Percentiles rank a stretch among this genome's conserved stretches.
Conservation (phyloP, 2,329 filamentous ascomycete species). For the Arthrinium phaeospermum region DNA sequence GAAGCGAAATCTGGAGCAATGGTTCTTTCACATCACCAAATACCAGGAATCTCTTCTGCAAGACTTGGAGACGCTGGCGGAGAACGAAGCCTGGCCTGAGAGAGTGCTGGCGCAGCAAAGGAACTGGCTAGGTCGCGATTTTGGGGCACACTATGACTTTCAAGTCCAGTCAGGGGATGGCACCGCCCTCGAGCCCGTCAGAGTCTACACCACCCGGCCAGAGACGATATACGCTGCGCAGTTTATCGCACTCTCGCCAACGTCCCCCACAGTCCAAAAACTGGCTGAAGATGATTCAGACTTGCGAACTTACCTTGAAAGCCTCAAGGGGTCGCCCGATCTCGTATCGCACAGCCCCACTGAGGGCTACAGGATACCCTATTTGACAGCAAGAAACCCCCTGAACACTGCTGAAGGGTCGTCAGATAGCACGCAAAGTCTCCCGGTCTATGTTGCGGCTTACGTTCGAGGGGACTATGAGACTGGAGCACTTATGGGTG, state of each 20-base stretch:
- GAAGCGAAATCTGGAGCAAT: conserved; percentile 80
- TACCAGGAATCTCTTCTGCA: conserved; percentile 75
- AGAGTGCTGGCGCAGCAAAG: conserved; percentile 82
- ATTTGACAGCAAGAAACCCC: conserved; percentile 44
- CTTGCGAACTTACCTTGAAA: conserved; percentile 72
- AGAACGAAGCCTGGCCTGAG: conserved; percentile 77
- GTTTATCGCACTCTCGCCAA: conserved; percentile 78
- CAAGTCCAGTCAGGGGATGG: conserved; percentile 55
- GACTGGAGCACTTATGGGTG: conserved; percentile 89
- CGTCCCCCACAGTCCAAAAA: conserved; percentile 70
- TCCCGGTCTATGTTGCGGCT: conserved; percentile 80
- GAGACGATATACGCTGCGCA: conserved; percentile 90
- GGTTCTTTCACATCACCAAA: conserved; percentile 85
- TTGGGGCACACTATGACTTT: conserved; percentile 75
- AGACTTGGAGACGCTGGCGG: conserved; percentile 70
- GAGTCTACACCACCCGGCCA: conserved; percentile 83
- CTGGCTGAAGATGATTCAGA: conserved; percentile 64
- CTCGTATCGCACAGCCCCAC: conserved; percentile 57
- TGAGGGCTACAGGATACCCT: conserved; percentile 70
- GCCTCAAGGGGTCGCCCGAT: conserved; percentile 54
- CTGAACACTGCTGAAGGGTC: conserved; percentile 64
- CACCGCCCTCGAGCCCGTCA: conserved; percentile 52
- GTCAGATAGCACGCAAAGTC: conserved; percentile 55
- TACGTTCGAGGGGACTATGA: conserved; percentile 88
- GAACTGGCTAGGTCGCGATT: conserved; percentile 86